Conservation (phyloP, 2,329 filamentous ascomycete genomes). For the Botrytis deweyae region DNA sequence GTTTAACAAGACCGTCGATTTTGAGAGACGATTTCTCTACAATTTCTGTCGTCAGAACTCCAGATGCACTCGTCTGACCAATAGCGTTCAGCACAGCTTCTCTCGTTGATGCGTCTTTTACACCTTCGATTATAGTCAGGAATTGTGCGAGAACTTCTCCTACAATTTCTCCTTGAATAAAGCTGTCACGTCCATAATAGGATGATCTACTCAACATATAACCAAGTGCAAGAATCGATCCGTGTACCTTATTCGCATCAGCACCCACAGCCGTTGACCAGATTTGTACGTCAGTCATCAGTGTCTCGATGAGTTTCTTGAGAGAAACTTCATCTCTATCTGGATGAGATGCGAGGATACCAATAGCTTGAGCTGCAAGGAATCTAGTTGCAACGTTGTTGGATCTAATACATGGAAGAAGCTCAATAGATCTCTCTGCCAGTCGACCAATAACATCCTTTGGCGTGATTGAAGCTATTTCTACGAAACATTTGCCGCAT, state of each 20-base stretch:
- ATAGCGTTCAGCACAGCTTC: slow-evolving; percentile 57
- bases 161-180: slow-evolving; percentile 42
- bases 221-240: slow-evolving; percentile 57
- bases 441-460: slow-evolving; percentile 53
- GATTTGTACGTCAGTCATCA: slow-evolving; percentile 48
- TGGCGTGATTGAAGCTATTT: slow-evolving; percentile 52
- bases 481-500: slow-evolving; percentile 53
- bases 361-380: slow-evolving; percentile 68
- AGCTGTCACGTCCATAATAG: slow-evolving; percentile 46
- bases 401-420: slow-evolving; percentile 63
- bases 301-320: slow-evolving; percentile 44
- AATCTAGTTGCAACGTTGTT: slow-evolving; percentile 69
- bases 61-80: slow-evolving; percentile 61
- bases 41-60: slow-evolving; percentile 43
- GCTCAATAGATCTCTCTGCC: slow-evolving; percentile 47
- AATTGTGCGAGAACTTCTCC: slow-evolving; percentile 46
- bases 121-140: slow-evolving; percentile 52
- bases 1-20: slow-evolving; percentile 50
- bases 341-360: slow-evolving; percentile 72
- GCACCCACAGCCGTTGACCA: slow-evolving; percentile 60
- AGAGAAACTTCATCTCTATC: slow-evolving; percentile 45
- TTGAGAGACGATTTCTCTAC: slow-evolving; percentile 31
- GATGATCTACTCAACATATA: slow-evolving; percentile 57
- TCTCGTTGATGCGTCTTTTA: slow-evolving; percentile 56
- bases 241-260: slow-evolving; percentile 58